These are phyloP conservation scores for Amaranthus hypochondriacus DNA, from an alignment of 148 eudicot species.

Conservation along the genomic window DNA sequence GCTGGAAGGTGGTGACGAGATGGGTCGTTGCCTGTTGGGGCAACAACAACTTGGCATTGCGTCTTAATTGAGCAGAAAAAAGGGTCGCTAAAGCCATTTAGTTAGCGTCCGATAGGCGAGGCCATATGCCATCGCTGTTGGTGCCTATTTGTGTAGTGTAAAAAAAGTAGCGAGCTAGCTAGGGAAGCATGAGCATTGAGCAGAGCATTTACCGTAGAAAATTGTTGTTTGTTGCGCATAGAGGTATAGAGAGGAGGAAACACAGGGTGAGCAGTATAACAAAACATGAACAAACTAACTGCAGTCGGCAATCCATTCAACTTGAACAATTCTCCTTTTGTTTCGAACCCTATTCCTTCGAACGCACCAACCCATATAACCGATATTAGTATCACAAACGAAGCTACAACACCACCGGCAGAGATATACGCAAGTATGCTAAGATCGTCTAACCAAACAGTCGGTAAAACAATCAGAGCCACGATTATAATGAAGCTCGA, in stretches of 20 bases:
- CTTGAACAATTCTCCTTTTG: conserved; percentile 18
- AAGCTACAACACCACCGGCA: conserved; percentile 32
- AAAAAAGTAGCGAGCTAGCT: too few species aligned
- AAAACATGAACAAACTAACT: conserved; percentile 37
- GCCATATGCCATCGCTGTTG: too few species aligned
- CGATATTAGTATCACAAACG: conserved; percentile 16
- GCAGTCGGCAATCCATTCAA: conserved; percentile 34
- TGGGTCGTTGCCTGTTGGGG: too few species aligned
- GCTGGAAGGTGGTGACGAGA: too few species aligned
- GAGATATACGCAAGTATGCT: conserved; percentile 36
- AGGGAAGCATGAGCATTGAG: too few species aligned
- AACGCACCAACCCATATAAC: conserved; percentile 36
- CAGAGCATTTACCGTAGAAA: too few species aligned
- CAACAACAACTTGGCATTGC: too few species aligned
- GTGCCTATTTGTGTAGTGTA: too few species aligned
- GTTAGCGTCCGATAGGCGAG: too few species aligned
- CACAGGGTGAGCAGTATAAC: conserved; percentile 36
- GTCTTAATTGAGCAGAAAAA: too few species aligned
- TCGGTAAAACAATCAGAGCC: conserved; percentile 29
- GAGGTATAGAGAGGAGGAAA: conserved; percentile 37
- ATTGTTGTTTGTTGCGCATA: conserved; percentile 11
- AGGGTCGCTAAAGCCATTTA: too few species aligned
- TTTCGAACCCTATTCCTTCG: conserved; percentile 31
- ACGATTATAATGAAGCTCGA: conserved; percentile 30
- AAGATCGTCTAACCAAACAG: conserved; percentile 29